Evolutionary conservation across 768 basidiomycete species (phyloP).

Genomic region (Naganishia kalamii): DNA sequence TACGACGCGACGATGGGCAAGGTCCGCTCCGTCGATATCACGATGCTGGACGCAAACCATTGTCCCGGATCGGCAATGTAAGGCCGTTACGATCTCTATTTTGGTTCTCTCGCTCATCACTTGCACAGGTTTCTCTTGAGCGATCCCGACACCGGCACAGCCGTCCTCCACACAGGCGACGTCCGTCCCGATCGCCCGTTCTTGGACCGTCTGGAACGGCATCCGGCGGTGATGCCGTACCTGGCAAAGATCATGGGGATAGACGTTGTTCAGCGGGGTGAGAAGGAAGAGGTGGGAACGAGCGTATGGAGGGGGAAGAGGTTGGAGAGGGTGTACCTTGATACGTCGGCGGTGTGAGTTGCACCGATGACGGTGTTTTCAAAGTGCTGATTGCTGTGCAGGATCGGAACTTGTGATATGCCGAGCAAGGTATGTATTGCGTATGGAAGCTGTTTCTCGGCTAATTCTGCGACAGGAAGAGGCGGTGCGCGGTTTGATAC

Average conservation of each 20-base stretch:
- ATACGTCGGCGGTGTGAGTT: conserved; percentile 55
- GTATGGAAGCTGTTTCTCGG: conserved; percentile 3
- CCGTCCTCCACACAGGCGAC: conserved; percentile 88
- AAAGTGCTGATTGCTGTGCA: conserved; percentile 8
- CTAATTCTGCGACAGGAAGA: conserved; percentile 51
- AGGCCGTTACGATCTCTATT: conserved; percentile 31
- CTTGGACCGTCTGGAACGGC: conserved; percentile 60
- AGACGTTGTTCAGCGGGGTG: neutral
- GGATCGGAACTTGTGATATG: conserved; percentile 46
- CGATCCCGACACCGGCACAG: conserved; percentile 48
- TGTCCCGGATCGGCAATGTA: conserved; percentile 92
- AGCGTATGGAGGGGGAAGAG: conserved; percentile 23
- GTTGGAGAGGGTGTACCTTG: conserved; percentile 73
- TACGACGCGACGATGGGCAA: conserved; percentile 53
- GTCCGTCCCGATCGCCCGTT: conserved; percentile 81
- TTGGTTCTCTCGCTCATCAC: neutral
- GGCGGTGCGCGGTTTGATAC: conserved; percentile 62
- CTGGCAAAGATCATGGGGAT: conserved; percentile 2
- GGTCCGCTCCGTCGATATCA: neutral
- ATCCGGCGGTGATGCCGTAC: conserved; percentile 49
- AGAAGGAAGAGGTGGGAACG: neutral
- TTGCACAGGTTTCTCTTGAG: conserved; percentile 71
- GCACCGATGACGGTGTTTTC: neutral
- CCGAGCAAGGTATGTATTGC: conserved; percentile 33
- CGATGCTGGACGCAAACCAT: conserved; percentile 84